Base-by-base conservation (phyloP, 306 rosid species). In the Quercus ilex region DNA sequence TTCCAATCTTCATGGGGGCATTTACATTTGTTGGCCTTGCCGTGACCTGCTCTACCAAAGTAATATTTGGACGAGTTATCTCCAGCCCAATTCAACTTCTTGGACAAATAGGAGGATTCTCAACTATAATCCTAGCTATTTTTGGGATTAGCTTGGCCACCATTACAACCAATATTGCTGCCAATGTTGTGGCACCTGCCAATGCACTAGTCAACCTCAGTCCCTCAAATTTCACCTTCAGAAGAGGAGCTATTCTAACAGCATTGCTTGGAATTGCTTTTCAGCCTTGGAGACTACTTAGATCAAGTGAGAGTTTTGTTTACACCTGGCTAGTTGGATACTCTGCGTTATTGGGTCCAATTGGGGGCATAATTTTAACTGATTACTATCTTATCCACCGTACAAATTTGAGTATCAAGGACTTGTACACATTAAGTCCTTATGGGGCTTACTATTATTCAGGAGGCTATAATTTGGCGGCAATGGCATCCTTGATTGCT, bases 101-200 rank as follows among this genome's bases (percentile, higher is more conserved):
- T 0, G 93, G 89, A 31, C 72, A 82, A 76, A 91, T 94, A 20
- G 99, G 99, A 63, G 99, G 99, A 4, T 23, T 92, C 0, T 12
- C 84, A n/a, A 94, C 99, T 0, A 85, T 68, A 19, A 30, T 88
- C 1, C 70, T 94, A 18, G 93, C 97, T 3, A 94, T 94, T 9
- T 0, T 92, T 41, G 99, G 99, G 33, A 92, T 94, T 11, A 91
- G 93, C 58, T 83, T 94, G 1, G 99, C 97, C 26, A 90, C 85
- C 2, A 78, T 94, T 4, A 94, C 99, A 0, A 94, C 99, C 30
- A 94, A 94, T 18, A 90, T 94, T 69, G 97, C 99, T 14, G 97
- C 99, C 65, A 94, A 94, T 84, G 90, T 92, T 57, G 99, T 94
- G 15, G 99, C 97, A 52, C 97, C 99, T 23, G 93, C 97, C 55